Evolutionary conservation across 805 yeast genomes (phyloP), one percentile per base, ranked within the genome.

Genomic region (Kuraishia floccosa): DNA sequence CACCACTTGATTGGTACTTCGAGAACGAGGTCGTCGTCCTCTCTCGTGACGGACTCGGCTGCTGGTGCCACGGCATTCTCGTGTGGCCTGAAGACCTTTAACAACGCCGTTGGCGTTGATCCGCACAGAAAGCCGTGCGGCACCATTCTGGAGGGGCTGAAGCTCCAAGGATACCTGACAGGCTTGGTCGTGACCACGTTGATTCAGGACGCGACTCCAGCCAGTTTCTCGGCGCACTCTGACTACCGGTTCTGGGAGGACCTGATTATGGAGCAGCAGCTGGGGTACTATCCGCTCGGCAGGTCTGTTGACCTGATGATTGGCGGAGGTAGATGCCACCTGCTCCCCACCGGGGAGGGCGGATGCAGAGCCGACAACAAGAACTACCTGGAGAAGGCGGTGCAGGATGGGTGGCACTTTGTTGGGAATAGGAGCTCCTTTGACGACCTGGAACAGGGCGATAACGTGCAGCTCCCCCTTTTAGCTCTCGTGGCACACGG

Each of bases 31-130:
- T 81, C 94, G 12, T 71, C 73, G 17, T 61, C 65, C 39, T 80
- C 94, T 2, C 60, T 82, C 43, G 72, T 87, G 36, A 87, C 97
- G 0, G 97, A 87, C 51, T 82, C 94, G 18, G 97, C 97, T 8
- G 97, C 97, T 2, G 96, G 96, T 11, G 97, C 96, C 11, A 85
- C 95, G 10, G 96, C 94, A 1, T 87, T 86, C 46, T 65, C 94
- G 0, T 84, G 95, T 53, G 89, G 76, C 5, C 47, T 74, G 43
- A 87, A 87, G 58, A 60, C 86, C 4, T 85, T 83, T 56, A 87
- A 87, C 50, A 91, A 93, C 11, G 96, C 94, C 9, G 81, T 87
- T 50, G 94, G 85, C n/a, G 94, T 87, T 11, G 68, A 68, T 36
- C 72, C 84, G 1, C 55, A 63, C 20, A 60, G 66, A 29, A 41